A percentile compares a stretch with the other conserved stretches of the same genome.
phyloP scores from a whole-genome alignment of 2,329 filamentous ascomycete species.

The Diaporthe velutina region DNA sequence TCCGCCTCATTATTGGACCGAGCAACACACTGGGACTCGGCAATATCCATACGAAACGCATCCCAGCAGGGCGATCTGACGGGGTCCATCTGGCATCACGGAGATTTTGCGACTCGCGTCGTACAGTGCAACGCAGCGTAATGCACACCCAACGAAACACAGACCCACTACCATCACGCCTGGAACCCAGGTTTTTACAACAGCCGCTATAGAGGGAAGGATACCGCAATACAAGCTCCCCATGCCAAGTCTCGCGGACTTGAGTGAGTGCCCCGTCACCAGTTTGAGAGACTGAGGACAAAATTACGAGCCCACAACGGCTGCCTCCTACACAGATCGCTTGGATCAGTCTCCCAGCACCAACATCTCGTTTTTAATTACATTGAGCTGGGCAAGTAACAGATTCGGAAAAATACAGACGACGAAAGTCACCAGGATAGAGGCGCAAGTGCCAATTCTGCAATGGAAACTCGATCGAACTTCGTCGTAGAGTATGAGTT shows the following conservation, averaged over 20 bases:
- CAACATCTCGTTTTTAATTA: background rate
- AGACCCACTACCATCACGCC: slow-evolving; percentile 19
- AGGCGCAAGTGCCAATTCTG: background rate
- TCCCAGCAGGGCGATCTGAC: slow-evolving; percentile 35
- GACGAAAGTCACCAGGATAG: background rate
- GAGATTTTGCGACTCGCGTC: slow-evolving; percentile 39
- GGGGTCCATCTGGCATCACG: slow-evolving; percentile 37
- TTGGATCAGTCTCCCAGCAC: background rate
- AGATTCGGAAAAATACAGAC: no score
- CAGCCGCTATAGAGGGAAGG: background rate
- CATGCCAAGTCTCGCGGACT: background rate
- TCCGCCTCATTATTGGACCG: slow-evolving; percentile 3
- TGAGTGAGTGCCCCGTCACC: background rate
- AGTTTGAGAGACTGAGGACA: background rate
- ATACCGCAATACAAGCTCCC: background rate
- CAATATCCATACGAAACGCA: slow-evolving; percentile 28
- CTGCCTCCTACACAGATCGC: background rate
- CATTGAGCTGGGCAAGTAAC: background rate
- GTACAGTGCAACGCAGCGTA: slow-evolving; percentile 34
- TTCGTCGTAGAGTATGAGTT: background rate
- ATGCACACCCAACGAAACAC: slow-evolving; percentile 22
- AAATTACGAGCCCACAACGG: background rate
- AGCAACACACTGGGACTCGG: slow-evolving; percentile 13
- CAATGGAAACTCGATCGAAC: background rate
- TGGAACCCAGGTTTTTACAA: slow-evolving; percentile 18